phyloP scores from a whole-genome alignment of 208 protist species.

The Tritrichomonas foetus region DNA sequence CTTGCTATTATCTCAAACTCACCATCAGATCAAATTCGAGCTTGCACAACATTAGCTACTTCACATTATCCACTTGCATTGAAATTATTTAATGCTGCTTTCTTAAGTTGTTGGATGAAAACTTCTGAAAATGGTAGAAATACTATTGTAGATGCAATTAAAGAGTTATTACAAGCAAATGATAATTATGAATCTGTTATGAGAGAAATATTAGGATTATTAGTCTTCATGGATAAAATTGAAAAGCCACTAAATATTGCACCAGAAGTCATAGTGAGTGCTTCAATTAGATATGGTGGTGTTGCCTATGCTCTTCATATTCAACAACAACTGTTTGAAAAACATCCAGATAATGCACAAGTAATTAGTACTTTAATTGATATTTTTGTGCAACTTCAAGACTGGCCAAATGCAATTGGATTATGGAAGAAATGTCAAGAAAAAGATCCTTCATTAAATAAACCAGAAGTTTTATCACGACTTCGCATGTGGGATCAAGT shows the following conservation, averaged over 20 bases:
- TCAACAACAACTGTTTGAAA: background rate
- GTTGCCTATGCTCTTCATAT: background rate
- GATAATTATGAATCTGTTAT: background rate
- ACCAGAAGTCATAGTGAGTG: background rate
- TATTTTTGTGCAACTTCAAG: background rate
- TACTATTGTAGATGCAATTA: background rate
- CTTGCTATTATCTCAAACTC: background rate
- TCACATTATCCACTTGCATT: background rate
- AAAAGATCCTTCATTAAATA: background rate
- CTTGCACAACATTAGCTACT: background rate
- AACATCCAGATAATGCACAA: background rate
- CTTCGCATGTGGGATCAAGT: constrained; percentile 2
- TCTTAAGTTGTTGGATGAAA: constrained; percentile 8
- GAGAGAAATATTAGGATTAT: background rate
- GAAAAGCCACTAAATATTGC: background rate
- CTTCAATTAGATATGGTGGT: background rate
- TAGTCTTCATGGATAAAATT: constrained; percentile 1
- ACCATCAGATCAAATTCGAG: background rate
- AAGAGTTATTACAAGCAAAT: background rate
- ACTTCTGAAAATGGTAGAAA: background rate
- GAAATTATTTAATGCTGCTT: background rate
- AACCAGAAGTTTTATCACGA: background rate
- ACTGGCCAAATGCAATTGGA: background rate
- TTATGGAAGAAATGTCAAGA: background rate
- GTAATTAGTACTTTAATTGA: background rate